Base-by-base conservation (phyloP, 1,284 basidiomycete genomes). In the Neotropicomus parvogracilis region DNA sequence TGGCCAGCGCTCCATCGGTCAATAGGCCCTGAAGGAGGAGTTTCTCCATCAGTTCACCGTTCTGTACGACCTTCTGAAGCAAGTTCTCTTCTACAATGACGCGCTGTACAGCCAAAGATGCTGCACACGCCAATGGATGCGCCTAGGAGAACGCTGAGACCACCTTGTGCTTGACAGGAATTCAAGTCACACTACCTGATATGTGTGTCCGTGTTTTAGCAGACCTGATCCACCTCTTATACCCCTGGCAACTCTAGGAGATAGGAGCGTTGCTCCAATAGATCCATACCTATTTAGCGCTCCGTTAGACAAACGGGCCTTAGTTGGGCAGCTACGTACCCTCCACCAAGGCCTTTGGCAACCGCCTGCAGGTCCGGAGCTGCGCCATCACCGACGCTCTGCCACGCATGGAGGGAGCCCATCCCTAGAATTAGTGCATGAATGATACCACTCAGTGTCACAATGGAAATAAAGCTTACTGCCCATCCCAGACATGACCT, bases 401-500 rank as follows among this genome's bases (percentile, higher is more conserved):
- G 78, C 91, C 91, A 94, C 34, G 82, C 88, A 59, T 94, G 91
- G 39, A 90, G 59, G 2, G 88, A 89, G 2, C 88, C 87, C 83
- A 91, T 83, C 32, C 88, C 86, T 90, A 39, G 6, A 43, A 39
- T 24, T 6, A 34, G 27, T 42, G 47, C 40, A 44, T 49, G 50
- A 33, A 48, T 49, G 50, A 32, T 17, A 41, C 12, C 46, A 14
- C 33, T 47, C 20, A 35, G 1, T 12, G 10, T 16, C n/a, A 29
- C 9, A 42, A 49, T 10, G 20, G 27, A 44, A 26, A 16, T 29
- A 0, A 14, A 20, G 70, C 83, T 69, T 66, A 81, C 89, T 80
- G 36, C 88, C 90, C 83, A 91, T 90, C 27, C 90, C 90, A 59
- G 84, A 84, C 91, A 87, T 87, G 52, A 86, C 80, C 68, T 94